Conservation (phyloP, 2,329 filamentous ascomycete genomes). For the Xylaria multiplex region DNA sequence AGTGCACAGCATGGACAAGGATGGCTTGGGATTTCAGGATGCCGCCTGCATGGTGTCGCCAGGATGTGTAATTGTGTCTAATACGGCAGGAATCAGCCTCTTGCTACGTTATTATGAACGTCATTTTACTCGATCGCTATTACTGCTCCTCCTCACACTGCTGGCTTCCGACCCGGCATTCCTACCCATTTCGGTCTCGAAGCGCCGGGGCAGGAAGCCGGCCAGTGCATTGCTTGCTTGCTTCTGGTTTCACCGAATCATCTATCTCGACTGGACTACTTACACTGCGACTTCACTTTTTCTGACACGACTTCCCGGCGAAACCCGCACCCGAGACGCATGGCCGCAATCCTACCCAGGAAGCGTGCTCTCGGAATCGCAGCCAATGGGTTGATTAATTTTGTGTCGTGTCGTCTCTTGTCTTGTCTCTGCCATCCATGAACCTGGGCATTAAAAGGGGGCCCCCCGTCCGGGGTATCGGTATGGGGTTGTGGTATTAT, state of each 20-base stretch:
- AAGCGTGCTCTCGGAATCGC: conserved; percentile 4
- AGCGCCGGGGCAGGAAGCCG: conserved; percentile 11
- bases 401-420: too few relatives aligned
- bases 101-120: not conserved
- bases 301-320: conserved; percentile 20
- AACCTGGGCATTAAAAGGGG: conserved; percentile 1
- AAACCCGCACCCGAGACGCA: conserved; percentile 33
- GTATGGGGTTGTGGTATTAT: not conserved
- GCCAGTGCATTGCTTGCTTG: not conserved
- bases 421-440: conserved; percentile 1
- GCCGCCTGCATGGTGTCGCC: not conserved
- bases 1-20: conserved; percentile 3
- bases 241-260: conserved; percentile 8
- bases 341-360: conserved; percentile 18
- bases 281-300: not conserved
- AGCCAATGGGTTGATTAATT: conserved; percentile 9
- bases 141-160: not conserved
- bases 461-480: not conserved
- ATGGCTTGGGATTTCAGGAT: not conserved
- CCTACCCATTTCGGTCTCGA: conserved; percentile 15
- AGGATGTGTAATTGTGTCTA: too few relatives aligned
- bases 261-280: not conserved
- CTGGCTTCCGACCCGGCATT: conserved; percentile 11
- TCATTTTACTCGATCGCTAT: not conserved
- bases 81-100: not conserved